Conservation (phyloP, 2,329 filamentous ascomycete genomes). For the Fusarium verticillioides region DNA sequence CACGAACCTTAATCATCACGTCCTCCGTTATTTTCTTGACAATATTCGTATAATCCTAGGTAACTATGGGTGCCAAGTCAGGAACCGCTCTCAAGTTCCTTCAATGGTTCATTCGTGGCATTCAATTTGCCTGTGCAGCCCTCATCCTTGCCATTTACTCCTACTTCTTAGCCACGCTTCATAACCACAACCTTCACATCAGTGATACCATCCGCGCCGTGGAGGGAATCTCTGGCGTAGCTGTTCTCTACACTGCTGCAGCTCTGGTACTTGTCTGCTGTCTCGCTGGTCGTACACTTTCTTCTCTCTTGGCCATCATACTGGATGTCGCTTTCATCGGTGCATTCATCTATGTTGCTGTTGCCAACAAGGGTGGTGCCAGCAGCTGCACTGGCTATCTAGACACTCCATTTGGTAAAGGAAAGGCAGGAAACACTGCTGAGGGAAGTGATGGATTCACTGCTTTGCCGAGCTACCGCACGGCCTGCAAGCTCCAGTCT, state of each 20-base stretch:
- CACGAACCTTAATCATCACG: not conserved
- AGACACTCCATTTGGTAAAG: conserved; percentile 75
- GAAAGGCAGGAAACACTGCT: conserved; percentile 62
- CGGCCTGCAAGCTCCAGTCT: conserved; percentile 79
- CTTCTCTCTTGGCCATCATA: conserved; percentile 77
- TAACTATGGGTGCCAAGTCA: conserved; percentile 46
- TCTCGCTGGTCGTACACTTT: conserved; percentile 78
- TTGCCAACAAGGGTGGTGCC: conserved; percentile 76
- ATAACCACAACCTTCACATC: conserved; percentile 72
- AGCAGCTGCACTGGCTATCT: conserved; percentile 70
- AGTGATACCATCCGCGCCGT: conserved; percentile 76
- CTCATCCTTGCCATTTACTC: conserved; percentile 83
- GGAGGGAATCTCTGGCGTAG: conserved; percentile 80
- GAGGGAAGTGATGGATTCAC: conserved; percentile 61
- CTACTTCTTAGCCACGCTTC: conserved; percentile 83
- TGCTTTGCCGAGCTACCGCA: conserved; percentile 57
- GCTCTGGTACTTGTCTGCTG: conserved; percentile 82
- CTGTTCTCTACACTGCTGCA: conserved; percentile 77
- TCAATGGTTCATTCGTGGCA: conserved; percentile 76
- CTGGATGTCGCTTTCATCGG: conserved; percentile 82
- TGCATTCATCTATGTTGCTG: conserved; percentile 83
- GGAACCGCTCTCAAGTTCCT: conserved; percentile 71
- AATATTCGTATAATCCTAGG: conserved; percentile 1
- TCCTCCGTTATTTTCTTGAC: not conserved
- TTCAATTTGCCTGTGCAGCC: conserved; percentile 78